A percentile compares a stretch with the other conserved stretches of the same genome.
These are phyloP conservation scores for Eustoma russellianum DNA, from an alignment of 257 asterid genomes.

Conservation along the genomic window DNA sequence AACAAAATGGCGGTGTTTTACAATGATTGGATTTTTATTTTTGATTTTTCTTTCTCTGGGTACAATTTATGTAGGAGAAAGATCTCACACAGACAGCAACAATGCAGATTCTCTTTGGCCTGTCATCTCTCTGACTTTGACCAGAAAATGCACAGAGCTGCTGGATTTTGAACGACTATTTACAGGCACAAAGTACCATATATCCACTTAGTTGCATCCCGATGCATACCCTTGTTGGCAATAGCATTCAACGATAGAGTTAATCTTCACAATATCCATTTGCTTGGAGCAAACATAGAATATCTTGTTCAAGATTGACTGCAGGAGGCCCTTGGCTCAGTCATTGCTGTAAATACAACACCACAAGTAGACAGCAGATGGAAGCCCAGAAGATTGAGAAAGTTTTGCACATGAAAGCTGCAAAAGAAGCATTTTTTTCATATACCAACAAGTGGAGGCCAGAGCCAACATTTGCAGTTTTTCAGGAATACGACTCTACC, in stretches of 20 bases:
- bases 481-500: too few relatives aligned
- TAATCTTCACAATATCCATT: conserved; percentile 13
- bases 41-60: conserved; percentile 8
- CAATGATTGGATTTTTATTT: conserved; percentile 37
- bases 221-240: conserved; percentile 38
- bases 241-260: conserved; percentile 40
- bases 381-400: conserved; percentile 34
- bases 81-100: conserved; percentile 41
- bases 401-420: conserved; percentile 50
- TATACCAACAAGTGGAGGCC: conserved; percentile 6
- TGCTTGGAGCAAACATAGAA: conserved; percentile 10
- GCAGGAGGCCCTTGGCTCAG: conserved; percentile 11
- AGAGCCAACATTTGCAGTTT: too few relatives aligned
- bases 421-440: conserved; percentile 16
- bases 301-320: conserved; percentile 10
- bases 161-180: conserved; percentile 40
- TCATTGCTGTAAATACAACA: conserved; percentile 27
- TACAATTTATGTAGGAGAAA: conserved; percentile 36
- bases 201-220: conserved; percentile 31
- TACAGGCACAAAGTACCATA: conserved; percentile 50
- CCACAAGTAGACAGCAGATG: conserved; percentile 26
- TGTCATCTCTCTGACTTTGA: conserved; percentile 91
- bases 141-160: conserved; percentile 51
- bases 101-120: conserved; percentile 47
- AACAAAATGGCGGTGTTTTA: conserved; percentile 39